These are phyloP conservation scores for Claviceps pazoutovae DNA, from an alignment of 2,329 filamentous ascomycete genomes.

Conservation along the genomic window DNA sequence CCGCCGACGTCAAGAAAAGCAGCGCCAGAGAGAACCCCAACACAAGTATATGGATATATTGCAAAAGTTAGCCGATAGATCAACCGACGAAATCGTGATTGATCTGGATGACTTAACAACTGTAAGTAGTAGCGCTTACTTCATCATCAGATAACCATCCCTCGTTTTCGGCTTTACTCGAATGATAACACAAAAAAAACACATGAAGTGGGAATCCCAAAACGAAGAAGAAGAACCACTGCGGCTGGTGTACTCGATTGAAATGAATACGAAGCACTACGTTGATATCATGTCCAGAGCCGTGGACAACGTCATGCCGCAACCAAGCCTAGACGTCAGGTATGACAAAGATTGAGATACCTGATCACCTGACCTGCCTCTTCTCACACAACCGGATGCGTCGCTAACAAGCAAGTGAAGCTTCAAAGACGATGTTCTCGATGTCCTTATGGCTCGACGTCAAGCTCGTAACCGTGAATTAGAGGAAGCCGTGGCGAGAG, in stretches of 20 bases:
- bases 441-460: conserved; percentile 90
- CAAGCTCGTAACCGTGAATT: conserved; percentile 73
- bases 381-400: background rate
- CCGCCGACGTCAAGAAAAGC: conserved; percentile 34
- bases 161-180: background rate
- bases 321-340: conserved; percentile 63
- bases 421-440: conserved; percentile 94
- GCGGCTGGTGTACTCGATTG: conserved; percentile 69
- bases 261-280: conserved; percentile 88
- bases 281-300: conserved; percentile 82
- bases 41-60: conserved; percentile 81
- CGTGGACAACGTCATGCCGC: conserved; percentile 74
- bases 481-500: conserved; percentile 49
- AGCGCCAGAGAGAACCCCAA: conserved; percentile 42
- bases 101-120: conserved; percentile 77
- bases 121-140: conserved; percentile 31
- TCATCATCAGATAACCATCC: background rate
- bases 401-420: conserved; percentile 25
- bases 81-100: conserved; percentile 62
- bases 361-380: background rate
- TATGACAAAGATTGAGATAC: conserved; percentile 20
- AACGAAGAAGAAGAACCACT: conserved; percentile 49
- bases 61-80: conserved; percentile 74
- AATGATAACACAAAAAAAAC: background rate
- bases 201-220: conserved; percentile 60